Percentiles rank a stretch among this genome's conserved stretches.
phyloP scores from a whole-genome alignment of 2,329 filamentous ascomycete species.

The Cytospora paraplurivora region DNA sequence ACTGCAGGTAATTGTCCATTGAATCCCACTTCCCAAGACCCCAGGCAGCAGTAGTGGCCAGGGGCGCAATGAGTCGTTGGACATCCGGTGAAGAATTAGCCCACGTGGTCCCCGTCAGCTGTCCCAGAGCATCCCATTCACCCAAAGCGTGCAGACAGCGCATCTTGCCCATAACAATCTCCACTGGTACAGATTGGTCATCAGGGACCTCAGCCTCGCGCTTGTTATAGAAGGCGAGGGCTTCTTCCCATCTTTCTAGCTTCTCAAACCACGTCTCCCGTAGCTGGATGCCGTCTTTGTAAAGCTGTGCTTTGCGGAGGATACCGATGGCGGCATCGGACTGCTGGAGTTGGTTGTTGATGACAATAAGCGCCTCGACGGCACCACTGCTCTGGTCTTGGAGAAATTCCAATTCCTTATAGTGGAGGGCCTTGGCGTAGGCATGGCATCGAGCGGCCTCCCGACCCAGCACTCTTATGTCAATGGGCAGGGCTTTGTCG shows the following conservation, averaged over 20 bases:
- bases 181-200: constrained; percentile 68
- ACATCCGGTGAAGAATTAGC: constrained; percentile 84
- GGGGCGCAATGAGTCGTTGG: constrained; percentile 84
- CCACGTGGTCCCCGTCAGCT: constrained; percentile 91
- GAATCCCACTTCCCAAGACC: constrained; percentile 94
- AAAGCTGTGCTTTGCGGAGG: constrained; percentile 90
- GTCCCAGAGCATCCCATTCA: constrained; percentile 93
- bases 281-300: constrained; percentile 88
- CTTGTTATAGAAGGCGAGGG: constrained; percentile 85
- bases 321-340: constrained; percentile 99
- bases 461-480: constrained; percentile 90
- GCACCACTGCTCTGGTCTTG: constrained; percentile 95
- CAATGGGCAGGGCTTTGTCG: constrained; percentile 96
- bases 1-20: constrained; percentile 95
- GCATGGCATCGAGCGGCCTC: constrained; percentile 97
- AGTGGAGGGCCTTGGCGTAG: constrained; percentile 96
- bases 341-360: constrained; percentile 99
- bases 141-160: constrained; percentile 94
- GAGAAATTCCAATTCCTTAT: constrained; percentile 97
- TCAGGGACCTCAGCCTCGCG: constrained; percentile 71
- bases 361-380: constrained; percentile 96
- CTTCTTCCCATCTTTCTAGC: constrained; percentile 96
- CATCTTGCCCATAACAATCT: constrained; percentile 99
- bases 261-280: constrained; percentile 99
- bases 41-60: constrained; percentile 96